A percentile compares a stretch with the other conserved stretches of the same genome.
These are phyloP conservation scores for Andrographis paniculata DNA, from an alignment of 305 asterid species.

Conservation along the genomic window DNA sequence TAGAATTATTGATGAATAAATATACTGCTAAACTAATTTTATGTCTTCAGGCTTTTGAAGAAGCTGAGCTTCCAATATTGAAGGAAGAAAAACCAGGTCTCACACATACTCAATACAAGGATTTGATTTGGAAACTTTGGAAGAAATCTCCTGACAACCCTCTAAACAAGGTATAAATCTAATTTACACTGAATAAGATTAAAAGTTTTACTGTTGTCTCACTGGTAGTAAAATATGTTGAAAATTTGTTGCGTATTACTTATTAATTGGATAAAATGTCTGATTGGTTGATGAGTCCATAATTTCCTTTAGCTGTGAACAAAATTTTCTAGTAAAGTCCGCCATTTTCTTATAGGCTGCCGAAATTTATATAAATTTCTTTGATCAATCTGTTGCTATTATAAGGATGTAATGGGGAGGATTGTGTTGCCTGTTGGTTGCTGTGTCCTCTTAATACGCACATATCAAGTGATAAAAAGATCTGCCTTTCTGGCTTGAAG, in stretches of 20 bases:
- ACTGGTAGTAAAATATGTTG: slow-evolving; percentile 7
- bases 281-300: background rate
- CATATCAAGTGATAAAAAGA: too few species aligned
- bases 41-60: slow-evolving; percentile 76
- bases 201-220: slow-evolving; percentile 2
- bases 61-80: slow-evolving; percentile 80
- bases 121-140: slow-evolving; percentile 98
- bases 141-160: slow-evolving; percentile 97
- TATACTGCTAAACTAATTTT: slow-evolving; percentile 10
- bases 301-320: background rate
- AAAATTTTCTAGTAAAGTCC: background rate
- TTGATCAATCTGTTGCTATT: background rate
- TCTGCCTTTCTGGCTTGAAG: too few species aligned
- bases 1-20: background rate
- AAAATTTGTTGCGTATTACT: background rate
- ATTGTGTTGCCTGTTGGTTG: slow-evolving; percentile 1
- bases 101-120: slow-evolving; percentile 88
- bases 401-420: background rate
- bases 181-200: background rate
- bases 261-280: background rate
- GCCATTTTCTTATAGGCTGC: background rate
- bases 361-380: slow-evolving; percentile 2
- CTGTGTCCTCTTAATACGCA: too few species aligned
- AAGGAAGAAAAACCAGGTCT: slow-evolving; percentile 95
- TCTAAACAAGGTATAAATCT: slow-evolving; percentile 62